Percentiles rank a stretch among this genome's conserved stretches.
phyloP scores from a whole-genome alignment of 176 grass and related monocot species.

The Canna indica region DNA sequence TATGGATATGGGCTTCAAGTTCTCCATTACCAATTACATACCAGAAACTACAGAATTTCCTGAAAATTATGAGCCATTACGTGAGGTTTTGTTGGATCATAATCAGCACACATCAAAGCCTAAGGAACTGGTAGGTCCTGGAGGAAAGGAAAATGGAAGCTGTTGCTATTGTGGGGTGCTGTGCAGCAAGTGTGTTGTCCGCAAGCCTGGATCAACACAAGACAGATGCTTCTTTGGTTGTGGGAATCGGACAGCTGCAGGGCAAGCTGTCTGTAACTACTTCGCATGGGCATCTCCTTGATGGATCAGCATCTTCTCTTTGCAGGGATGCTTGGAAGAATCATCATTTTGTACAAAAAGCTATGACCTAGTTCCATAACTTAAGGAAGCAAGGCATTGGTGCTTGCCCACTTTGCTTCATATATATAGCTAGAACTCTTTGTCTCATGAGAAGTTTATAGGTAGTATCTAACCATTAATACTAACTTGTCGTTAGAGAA shows the following conservation, averaged over 20 bases:
- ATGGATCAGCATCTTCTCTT: neutral
- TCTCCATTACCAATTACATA: constrained; percentile 77
- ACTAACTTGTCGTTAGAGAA: constrained; percentile 41
- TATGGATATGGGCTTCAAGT: constrained; percentile 76
- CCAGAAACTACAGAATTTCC: constrained; percentile 27
- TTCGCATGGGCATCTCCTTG: constrained; percentile 52
- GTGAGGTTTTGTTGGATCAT: constrained; percentile 14
- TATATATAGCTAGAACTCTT: constrained; percentile 25
- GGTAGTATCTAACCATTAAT: constrained; percentile 12
- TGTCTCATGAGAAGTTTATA: neutral
- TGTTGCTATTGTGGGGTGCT: constrained; percentile 75
- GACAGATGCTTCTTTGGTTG: constrained; percentile 80
- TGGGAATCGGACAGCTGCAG: constrained; percentile 69
- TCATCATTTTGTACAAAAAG: constrained; percentile 13
- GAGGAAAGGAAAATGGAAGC: constrained; percentile 34
- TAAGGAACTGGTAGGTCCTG: constrained; percentile 16
- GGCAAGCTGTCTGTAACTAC: constrained; percentile 59
- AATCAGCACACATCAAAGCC: constrained; percentile 23
- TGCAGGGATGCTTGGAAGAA: constrained; percentile 13
- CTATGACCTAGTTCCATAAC: constrained; percentile 14
- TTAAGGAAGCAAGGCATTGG: constrained; percentile 32
- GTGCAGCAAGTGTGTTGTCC: constrained; percentile 50
- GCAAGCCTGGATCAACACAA: constrained; percentile 74
- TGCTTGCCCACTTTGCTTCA: neutral
- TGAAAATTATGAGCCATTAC: constrained; percentile 25